Base-by-base conservation (phyloP, 2,329 filamentous ascomycete genomes). In the Alternaria alternata region DNA sequence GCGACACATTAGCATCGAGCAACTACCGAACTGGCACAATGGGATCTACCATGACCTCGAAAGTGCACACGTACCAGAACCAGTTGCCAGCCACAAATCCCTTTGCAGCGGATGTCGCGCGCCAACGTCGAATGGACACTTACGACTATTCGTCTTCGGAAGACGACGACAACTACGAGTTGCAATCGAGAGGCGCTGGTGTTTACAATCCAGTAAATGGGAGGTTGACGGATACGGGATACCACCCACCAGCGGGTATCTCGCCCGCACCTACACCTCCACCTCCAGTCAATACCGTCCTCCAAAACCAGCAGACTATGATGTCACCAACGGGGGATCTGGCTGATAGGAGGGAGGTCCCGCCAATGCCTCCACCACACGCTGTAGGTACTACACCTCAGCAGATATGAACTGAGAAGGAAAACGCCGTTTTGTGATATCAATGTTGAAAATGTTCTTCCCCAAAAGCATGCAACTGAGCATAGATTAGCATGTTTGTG, bases 61-160 rank as follows among this genome's bases (percentile, higher is more conserved):
- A 78, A 30, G 70, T 72, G 28, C 55, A 68, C 36, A 71, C 69
- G 20, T 78, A 78, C 61, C 75, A 71, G 36, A 69, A 64, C 22
- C 71, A 77, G 44, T 69, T 79, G 61, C 75, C 75, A 7, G 56
- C 65, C 14, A 51, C 74, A 12, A 79, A 73, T 56, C 76, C 77
- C 7, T 79, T 76, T 51, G 70, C 68, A 9, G 62, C 57, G 14
- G 66, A 67, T 42, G 61, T 63, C 22, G 57, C 62, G 38, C 71
- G 65, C n/a, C 67, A 70, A 54, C 69, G 69, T 24, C 71, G 66
- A 26, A 70, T 72, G 57, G 76, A 79, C 26, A 75, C 66, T 6
- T 79, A 79, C 46, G 73, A 74, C 34, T 77, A 77, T 42, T 79
- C 76, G 1, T 79, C 76, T 7, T 79, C 77, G 1, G 77, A 79